Conservation (phyloP, 305 asterid genomes). For the Ilex paraguariensis region DNA sequence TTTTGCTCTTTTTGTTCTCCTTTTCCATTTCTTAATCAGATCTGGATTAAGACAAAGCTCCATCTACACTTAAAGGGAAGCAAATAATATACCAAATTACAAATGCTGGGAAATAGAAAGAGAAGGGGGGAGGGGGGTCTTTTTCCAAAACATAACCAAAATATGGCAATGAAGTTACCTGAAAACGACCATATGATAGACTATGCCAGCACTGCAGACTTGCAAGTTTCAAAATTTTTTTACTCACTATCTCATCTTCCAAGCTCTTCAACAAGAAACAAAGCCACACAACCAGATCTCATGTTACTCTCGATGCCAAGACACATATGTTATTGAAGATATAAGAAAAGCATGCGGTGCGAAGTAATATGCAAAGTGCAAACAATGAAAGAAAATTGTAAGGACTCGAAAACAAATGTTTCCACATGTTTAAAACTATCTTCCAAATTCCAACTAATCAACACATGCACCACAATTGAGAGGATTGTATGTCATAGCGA, state of each 20-base stretch:
- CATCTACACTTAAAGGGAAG: slow-evolving; percentile 41
- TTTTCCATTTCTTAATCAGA: slow-evolving; percentile 78
- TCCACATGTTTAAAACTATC: too few relatives aligned
- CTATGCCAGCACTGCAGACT: slow-evolving; percentile 95
- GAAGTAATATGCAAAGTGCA: neutral
- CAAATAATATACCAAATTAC: slow-evolving; percentile 14
- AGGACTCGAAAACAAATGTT: too few relatives aligned
- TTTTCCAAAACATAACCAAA: slow-evolving; percentile 6
- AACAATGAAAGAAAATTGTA: neutral
- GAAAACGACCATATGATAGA: slow-evolving; percentile 89
- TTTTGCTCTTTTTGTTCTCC: slow-evolving; percentile 64
- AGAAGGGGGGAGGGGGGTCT: slow-evolving; percentile 2
- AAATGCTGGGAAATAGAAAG: neutral
- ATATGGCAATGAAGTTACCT: slow-evolving; percentile 39
- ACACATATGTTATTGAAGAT: neutral
- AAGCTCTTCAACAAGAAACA: slow-evolving; percentile 53
- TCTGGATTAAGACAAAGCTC: slow-evolving; percentile 81
- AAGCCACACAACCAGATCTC: slow-evolving; percentile 4
- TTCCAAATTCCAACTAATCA: too few relatives aligned
- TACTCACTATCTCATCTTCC: slow-evolving; percentile 93
- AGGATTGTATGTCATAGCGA: too few relatives aligned
- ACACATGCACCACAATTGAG: too few relatives aligned
- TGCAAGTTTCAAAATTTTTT: slow-evolving; percentile 80
- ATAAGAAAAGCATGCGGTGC: neutral
- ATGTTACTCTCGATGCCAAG: neutral